phyloP scores from a whole-genome alignment of 257 asterid genomes.

The Capsicum baccatum region DNA sequence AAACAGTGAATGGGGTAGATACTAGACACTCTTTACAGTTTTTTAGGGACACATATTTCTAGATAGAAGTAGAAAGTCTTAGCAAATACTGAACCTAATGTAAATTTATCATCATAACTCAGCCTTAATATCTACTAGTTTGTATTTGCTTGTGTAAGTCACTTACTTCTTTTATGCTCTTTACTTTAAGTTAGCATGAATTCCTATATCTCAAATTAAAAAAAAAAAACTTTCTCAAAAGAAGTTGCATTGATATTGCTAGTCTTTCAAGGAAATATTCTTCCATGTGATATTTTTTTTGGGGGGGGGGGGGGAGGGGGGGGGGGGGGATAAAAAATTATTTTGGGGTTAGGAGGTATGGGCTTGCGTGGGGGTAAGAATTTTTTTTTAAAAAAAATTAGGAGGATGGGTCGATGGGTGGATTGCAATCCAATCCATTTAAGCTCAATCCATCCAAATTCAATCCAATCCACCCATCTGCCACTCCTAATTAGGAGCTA shows the following conservation, averaged over 20 bases:
- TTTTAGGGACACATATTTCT: not conserved
- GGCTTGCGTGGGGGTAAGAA: too few species aligned
- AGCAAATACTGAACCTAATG: slow-evolving; percentile 5
- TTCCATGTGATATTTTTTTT: not conserved
- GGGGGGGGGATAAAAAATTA: too few species aligned
- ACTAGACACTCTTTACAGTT: not conserved
- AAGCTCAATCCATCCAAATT: too few species aligned
- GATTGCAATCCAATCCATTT: too few species aligned
- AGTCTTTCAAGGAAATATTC: not conserved
- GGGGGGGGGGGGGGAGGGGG: too few species aligned
- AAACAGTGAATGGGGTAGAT: not conserved
- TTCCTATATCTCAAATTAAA: not conserved
- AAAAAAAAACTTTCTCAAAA: not conserved
- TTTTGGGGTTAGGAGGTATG: too few species aligned
- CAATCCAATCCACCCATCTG: too few species aligned
- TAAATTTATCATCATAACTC: not conserved
- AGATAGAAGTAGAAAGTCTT: not conserved
- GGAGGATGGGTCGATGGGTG: too few species aligned
- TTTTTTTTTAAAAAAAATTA: too few species aligned
- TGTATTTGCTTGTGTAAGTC: not conserved
- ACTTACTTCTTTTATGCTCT: not conserved
- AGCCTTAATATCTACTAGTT: not conserved
- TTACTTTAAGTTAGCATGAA: not conserved
- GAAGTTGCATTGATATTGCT: not conserved
- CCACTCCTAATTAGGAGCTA: not conserved